Percentiles rank a stretch among this genome's conserved stretches.
phyloP scores from a whole-genome alignment of 352 stramenopile genomes.

The Detonula confervacea region DNA sequence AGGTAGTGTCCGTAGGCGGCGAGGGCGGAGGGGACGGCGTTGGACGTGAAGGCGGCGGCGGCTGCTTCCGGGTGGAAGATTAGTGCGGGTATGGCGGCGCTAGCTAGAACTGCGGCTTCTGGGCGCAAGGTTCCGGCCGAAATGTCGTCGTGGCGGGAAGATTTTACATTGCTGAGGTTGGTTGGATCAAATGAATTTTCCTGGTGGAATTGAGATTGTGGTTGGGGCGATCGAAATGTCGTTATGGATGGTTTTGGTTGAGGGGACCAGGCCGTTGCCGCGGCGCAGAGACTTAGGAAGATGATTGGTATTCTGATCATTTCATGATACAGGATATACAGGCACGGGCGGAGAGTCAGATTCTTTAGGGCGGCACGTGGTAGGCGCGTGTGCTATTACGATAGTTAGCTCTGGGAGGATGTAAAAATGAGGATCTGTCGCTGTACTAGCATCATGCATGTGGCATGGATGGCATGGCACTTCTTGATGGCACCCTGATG shows the following conservation, averaged over 20 bases:
- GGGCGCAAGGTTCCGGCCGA: conserved; percentile 9
- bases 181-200: conserved; percentile 35
- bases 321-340: too few relatives aligned
- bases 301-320: conserved; percentile 22
- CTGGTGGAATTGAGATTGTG: conserved; percentile 9
- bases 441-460: too few relatives aligned
- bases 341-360: too few relatives aligned
- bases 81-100: conserved; percentile 15
- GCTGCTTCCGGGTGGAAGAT: conserved; percentile 24
- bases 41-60: conserved; percentile 34
- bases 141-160: background rate
- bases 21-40: conserved; percentile 57
- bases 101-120: conserved; percentile 30
- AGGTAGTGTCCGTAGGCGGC: conserved; percentile 79
- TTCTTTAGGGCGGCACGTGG: too few relatives aligned
- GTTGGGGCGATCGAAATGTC: conserved; percentile 1
- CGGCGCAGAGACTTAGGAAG: conserved; percentile 13
- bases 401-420: too few relatives aligned
- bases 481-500: too few relatives aligned
- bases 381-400: too few relatives aligned
- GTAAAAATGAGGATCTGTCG: too few relatives aligned
- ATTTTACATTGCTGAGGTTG: conserved; percentile 10
- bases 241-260: conserved; percentile 6
- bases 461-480: too few relatives aligned
- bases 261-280: conserved; percentile 20